Conservation (phyloP, 2,329 filamentous ascomycete genomes). For the Davidsoniella eucalypti region DNA sequence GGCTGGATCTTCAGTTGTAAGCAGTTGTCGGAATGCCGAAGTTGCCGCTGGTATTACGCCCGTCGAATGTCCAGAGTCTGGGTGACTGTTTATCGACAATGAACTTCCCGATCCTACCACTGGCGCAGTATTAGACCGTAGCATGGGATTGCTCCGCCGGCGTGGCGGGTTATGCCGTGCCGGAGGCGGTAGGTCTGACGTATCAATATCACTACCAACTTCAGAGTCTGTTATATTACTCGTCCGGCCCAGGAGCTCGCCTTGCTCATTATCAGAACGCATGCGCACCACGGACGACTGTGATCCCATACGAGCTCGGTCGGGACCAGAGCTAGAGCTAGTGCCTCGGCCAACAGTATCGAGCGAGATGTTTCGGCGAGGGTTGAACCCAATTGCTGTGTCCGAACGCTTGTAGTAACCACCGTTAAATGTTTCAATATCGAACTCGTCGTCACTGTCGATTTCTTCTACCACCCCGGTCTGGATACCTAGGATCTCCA, state of each 20-base stretch:
- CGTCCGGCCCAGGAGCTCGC: constrained; percentile 23
- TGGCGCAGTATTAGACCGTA: constrained; percentile 10
- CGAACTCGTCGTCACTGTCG: constrained; percentile 95
- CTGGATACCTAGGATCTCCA: constrained; percentile 91
- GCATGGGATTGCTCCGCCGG: constrained; percentile 14
- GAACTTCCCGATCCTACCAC: constrained; percentile 11
- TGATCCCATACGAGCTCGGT: constrained; percentile 17
- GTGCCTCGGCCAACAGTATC: constrained; percentile 29
- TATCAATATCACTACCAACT: constrained; percentile 47
- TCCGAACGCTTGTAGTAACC: constrained; percentile 70
- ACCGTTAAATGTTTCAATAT: constrained; percentile 63
- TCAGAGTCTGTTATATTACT: constrained; percentile 38
- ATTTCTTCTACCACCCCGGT: constrained; percentile 95
- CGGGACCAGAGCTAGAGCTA: constrained; percentile 12
- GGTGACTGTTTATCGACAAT: too few relatives aligned
- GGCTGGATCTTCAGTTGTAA: constrained; percentile 74
- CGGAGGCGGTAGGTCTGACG: constrained; percentile 48
- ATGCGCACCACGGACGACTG: constrained; percentile 37
- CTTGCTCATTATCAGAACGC: constrained; percentile 28
- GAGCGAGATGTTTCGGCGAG: constrained; percentile 47
- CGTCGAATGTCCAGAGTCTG: too few relatives aligned
- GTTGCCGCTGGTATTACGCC: constrained; percentile 1
- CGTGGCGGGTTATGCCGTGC: constrained; percentile 29
- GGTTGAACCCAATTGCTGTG: constrained; percentile 59
- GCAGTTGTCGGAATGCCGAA: constrained; percentile 57